Evolutionary conservation across 352 stramenopile genomes (phyloP).

Genomic region (Pythium periplocum): DNA sequence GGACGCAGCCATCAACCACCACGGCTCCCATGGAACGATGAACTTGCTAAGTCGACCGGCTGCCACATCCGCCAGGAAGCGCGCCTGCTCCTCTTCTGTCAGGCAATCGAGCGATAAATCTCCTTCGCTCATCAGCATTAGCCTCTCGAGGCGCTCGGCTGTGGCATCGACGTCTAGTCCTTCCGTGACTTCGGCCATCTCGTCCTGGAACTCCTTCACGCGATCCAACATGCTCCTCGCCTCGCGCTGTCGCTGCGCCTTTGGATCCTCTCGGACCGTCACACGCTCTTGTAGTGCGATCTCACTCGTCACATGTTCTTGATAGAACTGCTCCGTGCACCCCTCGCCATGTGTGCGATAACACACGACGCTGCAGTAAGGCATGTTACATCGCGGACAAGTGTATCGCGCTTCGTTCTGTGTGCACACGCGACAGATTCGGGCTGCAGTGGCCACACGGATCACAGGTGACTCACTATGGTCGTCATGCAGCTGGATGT

Average conservation of each 20-base stretch:
- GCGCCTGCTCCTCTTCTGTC: conserved; percentile 43
- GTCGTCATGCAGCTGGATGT: conserved; percentile 1
- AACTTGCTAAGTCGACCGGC: conserved; percentile 60
- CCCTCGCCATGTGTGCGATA: conserved; percentile 61
- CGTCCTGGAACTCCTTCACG: conserved; percentile 54
- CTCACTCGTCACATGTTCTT: conserved; percentile 53
- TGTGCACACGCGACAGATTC: conserved; percentile 68
- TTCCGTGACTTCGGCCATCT: conserved; percentile 3
- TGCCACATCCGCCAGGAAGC: conserved; percentile 60
- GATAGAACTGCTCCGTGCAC: conserved; percentile 81
- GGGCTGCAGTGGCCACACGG: conserved; percentile 11
- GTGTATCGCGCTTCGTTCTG: conserved; percentile 62
- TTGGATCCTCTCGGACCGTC: conserved; percentile 19
- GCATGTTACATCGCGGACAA: conserved; percentile 73
- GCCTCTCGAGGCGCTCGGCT: conserved; percentile 35
- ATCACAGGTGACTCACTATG: conserved; percentile 1
- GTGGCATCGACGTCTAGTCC: conserved; percentile 18
- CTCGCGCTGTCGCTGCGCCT: conserved; percentile 21
- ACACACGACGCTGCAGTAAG: conserved; percentile 77
- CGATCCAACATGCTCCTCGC: conserved; percentile 45
- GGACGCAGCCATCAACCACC: conserved; percentile 46
- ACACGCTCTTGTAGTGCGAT: conserved; percentile 33
- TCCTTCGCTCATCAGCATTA: conserved; percentile 39
- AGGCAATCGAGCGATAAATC: conserved; percentile 60
- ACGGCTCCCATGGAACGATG: conserved; percentile 62